These are phyloP conservation scores for Lentinula sp. DNA, from an alignment of 768 basidiomycete genomes.

Conservation along the genomic window DNA sequence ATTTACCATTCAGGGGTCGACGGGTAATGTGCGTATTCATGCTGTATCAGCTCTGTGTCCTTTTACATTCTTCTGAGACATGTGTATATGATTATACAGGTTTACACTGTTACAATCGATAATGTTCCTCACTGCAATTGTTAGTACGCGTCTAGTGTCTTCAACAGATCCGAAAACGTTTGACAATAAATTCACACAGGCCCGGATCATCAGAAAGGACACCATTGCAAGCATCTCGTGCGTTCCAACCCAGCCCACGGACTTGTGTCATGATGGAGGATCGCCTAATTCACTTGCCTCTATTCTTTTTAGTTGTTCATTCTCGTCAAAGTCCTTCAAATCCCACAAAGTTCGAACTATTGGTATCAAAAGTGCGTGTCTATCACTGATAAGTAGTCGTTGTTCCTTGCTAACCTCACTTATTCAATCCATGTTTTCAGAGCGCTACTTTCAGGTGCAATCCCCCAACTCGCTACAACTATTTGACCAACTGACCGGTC, in stretches of 20 bases:
- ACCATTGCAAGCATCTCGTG: constrained; percentile 5
- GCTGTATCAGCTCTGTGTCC: neutral
- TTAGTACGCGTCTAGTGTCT: neutral
- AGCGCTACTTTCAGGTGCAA: neutral
- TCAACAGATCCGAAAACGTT: neutral
- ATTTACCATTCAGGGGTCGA: constrained; percentile 3
- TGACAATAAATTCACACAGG: neutral
- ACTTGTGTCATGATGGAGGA: neutral
- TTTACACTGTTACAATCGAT: constrained; percentile 2
- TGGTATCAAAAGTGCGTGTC: constrained; percentile 5
- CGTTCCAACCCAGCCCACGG: neutral
- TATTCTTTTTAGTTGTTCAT: neutral
- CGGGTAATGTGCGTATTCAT: neutral
- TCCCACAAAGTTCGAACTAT: constrained; percentile 1
- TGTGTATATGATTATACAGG: neutral
- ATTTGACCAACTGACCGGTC: neutral
- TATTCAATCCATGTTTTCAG: neutral
- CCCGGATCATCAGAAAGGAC: constrained; percentile 1
- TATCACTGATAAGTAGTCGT: too few species aligned
- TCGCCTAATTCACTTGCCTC: neutral
- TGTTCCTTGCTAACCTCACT: neutral
- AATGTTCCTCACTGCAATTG: constrained; percentile 1
- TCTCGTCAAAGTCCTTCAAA: constrained; percentile 2
- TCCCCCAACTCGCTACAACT: neutral
- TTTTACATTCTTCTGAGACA: neutral